Evolutionary conservation across 2,329 filamentous ascomycete species (phyloP).

Genomic region (Blastomyces emzantsi): DNA sequence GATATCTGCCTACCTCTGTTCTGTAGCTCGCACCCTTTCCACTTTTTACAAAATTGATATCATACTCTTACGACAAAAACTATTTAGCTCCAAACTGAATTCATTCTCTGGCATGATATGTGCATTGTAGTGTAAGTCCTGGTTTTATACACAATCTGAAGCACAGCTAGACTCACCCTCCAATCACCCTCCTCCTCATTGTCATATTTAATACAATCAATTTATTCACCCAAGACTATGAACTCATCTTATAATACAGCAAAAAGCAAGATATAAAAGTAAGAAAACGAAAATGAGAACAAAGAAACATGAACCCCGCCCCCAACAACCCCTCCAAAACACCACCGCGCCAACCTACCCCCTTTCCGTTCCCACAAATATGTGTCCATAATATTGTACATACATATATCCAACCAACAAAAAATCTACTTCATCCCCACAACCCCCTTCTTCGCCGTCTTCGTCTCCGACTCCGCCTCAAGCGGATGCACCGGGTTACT

Average conservation of each 20-base stretch:
- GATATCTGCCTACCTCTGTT: neutral
- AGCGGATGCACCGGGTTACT: slow-evolving; percentile 38
- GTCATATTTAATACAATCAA: neutral
- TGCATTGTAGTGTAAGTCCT: no score
- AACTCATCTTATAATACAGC: neutral
- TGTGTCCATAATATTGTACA: no score
- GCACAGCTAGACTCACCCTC: no score
- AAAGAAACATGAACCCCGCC: neutral
- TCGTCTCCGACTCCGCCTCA: slow-evolving; percentile 26
- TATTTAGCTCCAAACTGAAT: neutral
- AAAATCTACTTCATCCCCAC: slow-evolving; percentile 2
- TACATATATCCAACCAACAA: neutral
- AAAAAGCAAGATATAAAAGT: neutral
- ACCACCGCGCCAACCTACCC: neutral
- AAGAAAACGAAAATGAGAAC: neutral
- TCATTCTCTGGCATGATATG: neutral
- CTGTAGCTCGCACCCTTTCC: neutral
- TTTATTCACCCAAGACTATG: neutral
- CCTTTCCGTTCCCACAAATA: neutral
- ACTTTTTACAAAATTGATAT: neutral
- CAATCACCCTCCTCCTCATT: neutral
- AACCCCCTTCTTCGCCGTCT: slow-evolving; percentile 26
- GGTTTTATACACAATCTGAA: no score
- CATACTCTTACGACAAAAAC: neutral
- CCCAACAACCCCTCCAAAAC: no score